Conservation (phyloP, 352 stramenopile genomes). For the Globisporangium camurandrum region DNA sequence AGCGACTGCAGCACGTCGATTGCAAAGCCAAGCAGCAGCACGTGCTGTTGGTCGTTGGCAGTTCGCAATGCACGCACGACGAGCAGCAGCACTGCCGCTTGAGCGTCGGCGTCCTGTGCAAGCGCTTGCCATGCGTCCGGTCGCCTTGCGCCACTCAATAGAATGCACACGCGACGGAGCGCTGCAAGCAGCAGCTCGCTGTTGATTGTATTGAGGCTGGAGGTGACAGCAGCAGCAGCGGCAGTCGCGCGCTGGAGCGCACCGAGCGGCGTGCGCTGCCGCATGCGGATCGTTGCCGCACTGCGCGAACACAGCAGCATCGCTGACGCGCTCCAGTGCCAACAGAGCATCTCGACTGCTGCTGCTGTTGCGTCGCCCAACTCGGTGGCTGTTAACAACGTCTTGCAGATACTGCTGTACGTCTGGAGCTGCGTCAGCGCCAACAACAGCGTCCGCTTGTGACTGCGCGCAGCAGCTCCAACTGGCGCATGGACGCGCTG, state of each 20-base stretch:
- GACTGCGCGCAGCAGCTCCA: background rate
- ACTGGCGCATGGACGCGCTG: too few relatives aligned
- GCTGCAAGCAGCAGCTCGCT: slow-evolving; percentile 16
- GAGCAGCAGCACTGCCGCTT: slow-evolving; percentile 2
- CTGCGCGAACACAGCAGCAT: slow-evolving; percentile 46
- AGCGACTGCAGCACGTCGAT: background rate
- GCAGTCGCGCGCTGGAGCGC: too few relatives aligned
- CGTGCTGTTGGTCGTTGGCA: background rate
- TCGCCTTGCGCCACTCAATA: too few relatives aligned
- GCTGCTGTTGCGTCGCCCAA: background rate
- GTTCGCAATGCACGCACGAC: slow-evolving; percentile 2
- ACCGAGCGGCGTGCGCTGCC: slow-evolving; percentile 15
- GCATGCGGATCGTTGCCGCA: slow-evolving; percentile 16
- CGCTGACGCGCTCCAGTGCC: slow-evolving; percentile 50
- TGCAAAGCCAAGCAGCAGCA: background rate
- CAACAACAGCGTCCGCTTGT: slow-evolving; percentile 3
- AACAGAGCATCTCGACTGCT: slow-evolving; percentile 29
- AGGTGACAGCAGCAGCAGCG: slow-evolving; percentile 12
- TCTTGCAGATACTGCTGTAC: slow-evolving; percentile 10
- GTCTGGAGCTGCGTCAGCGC: slow-evolving; percentile 7
- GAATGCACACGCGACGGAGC: slow-evolving; percentile 27
- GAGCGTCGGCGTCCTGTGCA: slow-evolving; percentile 13
- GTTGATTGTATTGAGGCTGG: background rate
- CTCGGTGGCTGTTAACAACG: background rate
- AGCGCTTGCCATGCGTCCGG: slow-evolving; percentile 5